These are phyloP conservation scores for Pseudozyma tsukubaensis DNA, from an alignment of 1,284 basidiomycete species.

Conservation along the genomic window DNA sequence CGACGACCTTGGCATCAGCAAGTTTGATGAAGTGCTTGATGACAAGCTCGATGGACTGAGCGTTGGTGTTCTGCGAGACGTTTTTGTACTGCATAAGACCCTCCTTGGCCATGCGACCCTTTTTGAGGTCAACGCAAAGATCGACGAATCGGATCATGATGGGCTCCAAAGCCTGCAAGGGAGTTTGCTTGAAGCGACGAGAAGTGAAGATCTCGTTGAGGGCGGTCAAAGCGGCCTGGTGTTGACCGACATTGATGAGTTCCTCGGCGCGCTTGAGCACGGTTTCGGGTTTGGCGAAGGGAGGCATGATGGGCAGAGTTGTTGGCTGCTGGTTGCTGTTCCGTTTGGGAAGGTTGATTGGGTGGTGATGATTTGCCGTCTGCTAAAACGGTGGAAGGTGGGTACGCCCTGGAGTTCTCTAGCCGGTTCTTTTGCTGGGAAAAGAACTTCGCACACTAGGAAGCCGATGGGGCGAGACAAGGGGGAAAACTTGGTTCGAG, in stretches of 20 bases:
- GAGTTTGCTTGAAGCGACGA: conserved; percentile 93
- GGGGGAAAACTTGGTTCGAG: conserved; percentile 39
- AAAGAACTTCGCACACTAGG: conserved; percentile 48
- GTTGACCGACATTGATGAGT: conserved; percentile 88
- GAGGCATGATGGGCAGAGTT: conserved; percentile 72
- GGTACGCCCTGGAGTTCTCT: conserved; percentile 46
- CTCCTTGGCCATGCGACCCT: conserved; percentile 92
- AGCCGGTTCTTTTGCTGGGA: conserved; percentile 26
- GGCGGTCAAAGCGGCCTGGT: conserved; percentile 86
- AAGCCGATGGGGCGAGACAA: conserved; percentile 49
- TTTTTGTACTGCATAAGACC: conserved; percentile 82
- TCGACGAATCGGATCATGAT: conserved; percentile 91
- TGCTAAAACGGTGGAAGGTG: conserved; percentile 26
- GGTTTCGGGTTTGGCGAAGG: conserved; percentile 89
- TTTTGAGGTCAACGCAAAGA: conserved; percentile 94
- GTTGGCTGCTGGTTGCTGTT: neutral
- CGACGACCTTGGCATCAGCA: conserved; percentile 79
- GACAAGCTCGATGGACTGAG: conserved; percentile 90
- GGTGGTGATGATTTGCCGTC: conserved; percentile 27
- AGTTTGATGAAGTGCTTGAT: conserved; percentile 89
- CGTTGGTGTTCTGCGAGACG: conserved; percentile 87
- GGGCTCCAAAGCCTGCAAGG: conserved; percentile 88
- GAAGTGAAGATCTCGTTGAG: conserved; percentile 91
- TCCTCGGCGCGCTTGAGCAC: conserved; percentile 89
- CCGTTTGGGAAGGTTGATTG: neutral